Conservation (phyloP, 2,329 filamentous ascomycete genomes). For the Ophiostoma sp. region DNA sequence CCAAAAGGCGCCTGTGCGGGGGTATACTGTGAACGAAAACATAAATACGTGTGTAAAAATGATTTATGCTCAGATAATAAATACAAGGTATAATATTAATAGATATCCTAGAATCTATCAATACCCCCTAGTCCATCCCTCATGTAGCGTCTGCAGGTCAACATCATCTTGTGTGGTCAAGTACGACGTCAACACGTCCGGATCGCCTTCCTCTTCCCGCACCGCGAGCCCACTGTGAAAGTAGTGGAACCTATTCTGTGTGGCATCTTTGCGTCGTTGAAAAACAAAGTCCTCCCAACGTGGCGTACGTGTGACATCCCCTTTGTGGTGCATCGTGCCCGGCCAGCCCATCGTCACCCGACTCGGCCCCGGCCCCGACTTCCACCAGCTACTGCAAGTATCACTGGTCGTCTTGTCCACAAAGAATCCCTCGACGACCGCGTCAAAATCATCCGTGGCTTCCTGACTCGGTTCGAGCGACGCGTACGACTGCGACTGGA, state of each 20-base stretch:
- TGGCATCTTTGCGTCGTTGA: not conserved
- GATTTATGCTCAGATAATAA: too few species aligned
- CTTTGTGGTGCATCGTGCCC: conserved; percentile 27
- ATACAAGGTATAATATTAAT: too few species aligned
- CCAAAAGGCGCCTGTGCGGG: too few species aligned
- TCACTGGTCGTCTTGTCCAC: conserved; percentile 24
- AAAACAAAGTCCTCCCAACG: conserved; percentile 29
- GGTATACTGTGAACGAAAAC: too few species aligned
- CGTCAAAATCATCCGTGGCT: conserved; percentile 30
- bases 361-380: conserved; percentile 18
- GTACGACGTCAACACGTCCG: conserved; percentile 5
- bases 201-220: conserved; percentile 12
- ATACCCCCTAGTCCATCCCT: conserved; percentile 22
- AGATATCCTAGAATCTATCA: not conserved
- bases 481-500: conserved; percentile 26
- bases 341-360: conserved; percentile 28
- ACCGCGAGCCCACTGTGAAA: conserved; percentile 23
- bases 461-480: conserved; percentile 26
- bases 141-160: conserved; percentile 15
- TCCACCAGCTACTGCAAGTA: conserved; percentile 30
- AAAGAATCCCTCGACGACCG: conserved; percentile 26
- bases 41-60: too few species aligned
- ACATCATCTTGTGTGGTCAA: not conserved
- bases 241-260: conserved; percentile 23
- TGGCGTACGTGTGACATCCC: not conserved